Percentiles rank a stretch among this genome's conserved stretches.
phyloP scores from a whole-genome alignment of 2,329 filamentous ascomycete species.

The Claviceps fusiformis region DNA sequence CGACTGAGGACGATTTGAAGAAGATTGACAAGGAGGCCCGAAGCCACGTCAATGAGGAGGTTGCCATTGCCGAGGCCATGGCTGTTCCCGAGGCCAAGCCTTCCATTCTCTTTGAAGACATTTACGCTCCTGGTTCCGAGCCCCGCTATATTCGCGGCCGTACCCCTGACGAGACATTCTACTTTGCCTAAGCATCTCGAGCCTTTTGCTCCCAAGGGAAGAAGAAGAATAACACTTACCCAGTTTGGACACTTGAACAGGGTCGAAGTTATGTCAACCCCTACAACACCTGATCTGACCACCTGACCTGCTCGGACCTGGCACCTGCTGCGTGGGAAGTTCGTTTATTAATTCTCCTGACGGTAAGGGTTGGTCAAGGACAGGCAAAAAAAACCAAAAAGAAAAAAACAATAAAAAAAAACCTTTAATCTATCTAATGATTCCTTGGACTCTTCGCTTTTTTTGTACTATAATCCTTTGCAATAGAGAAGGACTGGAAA shows the following conservation, averaged over 20 bases:
- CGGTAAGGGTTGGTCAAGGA: neutral
- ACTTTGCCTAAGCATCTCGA: slow-evolving; percentile 46
- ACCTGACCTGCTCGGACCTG: neutral
- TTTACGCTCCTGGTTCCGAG: slow-evolving; percentile 82
- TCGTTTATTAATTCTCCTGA: neutral
- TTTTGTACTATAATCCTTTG: slow-evolving; percentile 13
- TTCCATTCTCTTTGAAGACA: slow-evolving; percentile 88
- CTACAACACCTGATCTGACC: neutral
- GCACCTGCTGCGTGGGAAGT: neutral
- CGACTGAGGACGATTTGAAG: slow-evolving; percentile 92
- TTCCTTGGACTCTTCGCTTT: slow-evolving; percentile 14
- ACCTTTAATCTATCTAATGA: slow-evolving; percentile 17
- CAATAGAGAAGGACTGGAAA: slow-evolving; percentile 12
- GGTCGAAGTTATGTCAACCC: neutral
- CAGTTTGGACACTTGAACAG: neutral
- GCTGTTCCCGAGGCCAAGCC: slow-evolving; percentile 60
- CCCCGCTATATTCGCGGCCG: slow-evolving; percentile 78
- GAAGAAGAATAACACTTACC: neutral
- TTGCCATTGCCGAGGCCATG: slow-evolving; percentile 84
- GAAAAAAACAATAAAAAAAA: neutral
- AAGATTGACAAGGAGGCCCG: slow-evolving; percentile 86
- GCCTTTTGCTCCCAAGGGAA: neutral
- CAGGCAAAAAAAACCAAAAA: neutral
- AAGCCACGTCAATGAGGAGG: slow-evolving; percentile 74
- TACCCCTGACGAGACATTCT: slow-evolving; percentile 86